Conservation (phyloP, 2,329 filamentous ascomycete species). For the Arthrinium puccinioides region DNA sequence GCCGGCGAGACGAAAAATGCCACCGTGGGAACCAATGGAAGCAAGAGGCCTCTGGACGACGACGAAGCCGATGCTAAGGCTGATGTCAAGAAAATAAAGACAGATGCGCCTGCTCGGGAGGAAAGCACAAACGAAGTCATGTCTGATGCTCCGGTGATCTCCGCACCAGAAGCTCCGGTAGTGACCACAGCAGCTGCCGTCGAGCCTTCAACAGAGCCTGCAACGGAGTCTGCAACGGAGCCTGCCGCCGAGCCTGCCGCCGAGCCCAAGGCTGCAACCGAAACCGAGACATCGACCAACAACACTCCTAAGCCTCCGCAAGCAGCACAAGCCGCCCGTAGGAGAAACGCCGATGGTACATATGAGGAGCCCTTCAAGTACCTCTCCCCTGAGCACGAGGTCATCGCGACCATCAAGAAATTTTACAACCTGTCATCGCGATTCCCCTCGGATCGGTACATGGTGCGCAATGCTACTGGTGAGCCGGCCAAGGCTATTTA, state of each 20-base stretch:
- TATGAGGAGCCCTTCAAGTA: conserved; percentile 95
- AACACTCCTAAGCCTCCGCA: conserved; percentile 17
- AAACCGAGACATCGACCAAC: conserved; percentile 8
- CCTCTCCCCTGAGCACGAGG: conserved; percentile 64
- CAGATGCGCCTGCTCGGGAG: conserved; percentile 11
- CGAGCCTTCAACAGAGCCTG: conserved; percentile 9
- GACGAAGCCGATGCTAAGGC: conserved; percentile 28
- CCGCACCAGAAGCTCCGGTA: conserved; percentile 12
- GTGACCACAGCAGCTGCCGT: conserved; percentile 9
- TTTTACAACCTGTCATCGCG: conserved; percentile 81
- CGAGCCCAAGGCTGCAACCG: conserved; percentile 10
- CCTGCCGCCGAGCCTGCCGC: conserved; percentile 5
- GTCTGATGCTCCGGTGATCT: conserved; percentile 8
- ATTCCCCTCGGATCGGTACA: conserved; percentile 86
- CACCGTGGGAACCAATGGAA: conserved; percentile 18
- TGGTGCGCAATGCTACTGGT: conserved; percentile 89
- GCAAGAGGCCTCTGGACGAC: conserved; percentile 26
- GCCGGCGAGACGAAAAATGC: conserved; percentile 28
- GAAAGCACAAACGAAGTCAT: conserved; percentile 12
- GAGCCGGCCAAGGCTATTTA: conserved; percentile 92
- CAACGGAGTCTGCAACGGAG: conserved; percentile 9
- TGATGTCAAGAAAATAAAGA: conserved; percentile 42
- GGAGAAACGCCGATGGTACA: conserved; percentile 40
- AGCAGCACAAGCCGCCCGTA: conserved; percentile 29
- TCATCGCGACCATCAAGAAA: conserved; percentile 67